Conservation (phyloP, 2,329 filamentous ascomycete species). For the Nigrograna mackinnonii region DNA sequence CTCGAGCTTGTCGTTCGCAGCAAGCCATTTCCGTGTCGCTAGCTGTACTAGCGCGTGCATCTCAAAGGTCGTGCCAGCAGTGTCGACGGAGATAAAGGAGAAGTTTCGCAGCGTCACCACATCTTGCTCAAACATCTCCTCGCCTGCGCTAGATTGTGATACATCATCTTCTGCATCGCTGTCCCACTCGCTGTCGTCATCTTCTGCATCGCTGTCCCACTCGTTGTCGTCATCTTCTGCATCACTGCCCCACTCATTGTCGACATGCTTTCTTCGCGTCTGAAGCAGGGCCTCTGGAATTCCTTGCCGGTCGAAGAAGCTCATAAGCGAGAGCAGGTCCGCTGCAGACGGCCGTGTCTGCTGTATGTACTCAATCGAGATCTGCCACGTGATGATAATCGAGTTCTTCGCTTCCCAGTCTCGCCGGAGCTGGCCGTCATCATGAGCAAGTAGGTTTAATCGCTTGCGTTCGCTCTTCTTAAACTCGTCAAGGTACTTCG, state of each 20-base stretch:
- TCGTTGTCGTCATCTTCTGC: conserved; percentile 4
- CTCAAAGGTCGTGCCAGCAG: conserved; percentile 32
- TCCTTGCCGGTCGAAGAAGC: too few species aligned
- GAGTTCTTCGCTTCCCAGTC: conserved; percentile 35
- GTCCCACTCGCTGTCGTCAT: background rate
- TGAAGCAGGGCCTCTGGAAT: conserved; percentile 8
- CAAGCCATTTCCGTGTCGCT: conserved; percentile 20
- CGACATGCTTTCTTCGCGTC: background rate
- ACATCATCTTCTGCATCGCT: conserved; percentile 2
- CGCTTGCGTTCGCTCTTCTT: conserved; percentile 31
- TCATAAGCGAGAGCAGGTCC: conserved; percentile 16
- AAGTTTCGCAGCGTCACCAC: conserved; percentile 40
- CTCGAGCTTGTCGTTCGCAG: conserved; percentile 19
- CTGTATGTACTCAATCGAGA: conserved; percentile 33
- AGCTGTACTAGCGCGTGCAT: conserved; percentile 51
- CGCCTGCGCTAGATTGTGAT: conserved; percentile 21
- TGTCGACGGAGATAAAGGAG: conserved; percentile 36
- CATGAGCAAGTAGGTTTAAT: conserved; percentile 10
- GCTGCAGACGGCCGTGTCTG: conserved; percentile 11
- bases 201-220: background rate
- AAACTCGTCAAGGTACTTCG: conserved; percentile 44
- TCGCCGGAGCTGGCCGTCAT: conserved; percentile 29
- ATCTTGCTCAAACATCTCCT: conserved; percentile 27
- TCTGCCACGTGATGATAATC: conserved; percentile 38
- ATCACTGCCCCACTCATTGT: background rate